These are phyloP conservation scores for Lentinus brumalis DNA, from an alignment of 768 basidiomycete genomes.

Conservation along the genomic window DNA sequence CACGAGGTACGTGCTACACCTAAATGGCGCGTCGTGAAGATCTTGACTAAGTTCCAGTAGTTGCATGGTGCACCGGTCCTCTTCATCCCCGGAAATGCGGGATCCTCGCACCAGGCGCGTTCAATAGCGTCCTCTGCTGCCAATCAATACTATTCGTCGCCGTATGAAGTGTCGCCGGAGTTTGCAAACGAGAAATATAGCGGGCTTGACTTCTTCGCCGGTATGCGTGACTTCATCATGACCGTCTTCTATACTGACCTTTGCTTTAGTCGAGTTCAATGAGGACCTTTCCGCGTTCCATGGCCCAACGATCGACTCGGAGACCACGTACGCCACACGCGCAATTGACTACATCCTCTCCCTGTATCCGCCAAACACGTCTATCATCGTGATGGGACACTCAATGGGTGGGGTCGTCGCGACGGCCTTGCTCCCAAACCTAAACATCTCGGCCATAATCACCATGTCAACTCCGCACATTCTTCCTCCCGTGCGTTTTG, in stretches of 20 bases:
- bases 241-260: constrained; percentile 1
- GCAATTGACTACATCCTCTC: constrained; percentile 81
- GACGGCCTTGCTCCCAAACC: constrained; percentile 70
- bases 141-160: constrained; percentile 73
- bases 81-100: constrained; percentile 97
- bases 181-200: constrained; percentile 51
- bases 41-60: constrained; percentile 27
- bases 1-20: constrained; percentile 47
- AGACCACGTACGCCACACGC: constrained; percentile 71
- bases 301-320: constrained; percentile 81
- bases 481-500: constrained; percentile 87
- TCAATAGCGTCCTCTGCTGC: constrained; percentile 93
- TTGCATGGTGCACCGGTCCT: constrained; percentile 77
- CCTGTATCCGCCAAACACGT: constrained; percentile 62
- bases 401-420: constrained; percentile 98
- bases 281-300: constrained; percentile 97
- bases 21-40: constrained; percentile 5
- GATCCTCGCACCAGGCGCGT: constrained; percentile 90
- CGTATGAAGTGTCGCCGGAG: constrained; percentile 52
- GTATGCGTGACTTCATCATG: constrained; percentile 44
- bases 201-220: constrained; percentile 84
- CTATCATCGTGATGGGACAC: constrained; percentile 83
- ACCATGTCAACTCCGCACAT: constrained; percentile 97
- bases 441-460: constrained; percentile 72
- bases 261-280: constrained; percentile 83